phyloP scores from a whole-genome alignment of 2,329 filamentous ascomycete genomes.

The Penicillium psychrosexuale region DNA sequence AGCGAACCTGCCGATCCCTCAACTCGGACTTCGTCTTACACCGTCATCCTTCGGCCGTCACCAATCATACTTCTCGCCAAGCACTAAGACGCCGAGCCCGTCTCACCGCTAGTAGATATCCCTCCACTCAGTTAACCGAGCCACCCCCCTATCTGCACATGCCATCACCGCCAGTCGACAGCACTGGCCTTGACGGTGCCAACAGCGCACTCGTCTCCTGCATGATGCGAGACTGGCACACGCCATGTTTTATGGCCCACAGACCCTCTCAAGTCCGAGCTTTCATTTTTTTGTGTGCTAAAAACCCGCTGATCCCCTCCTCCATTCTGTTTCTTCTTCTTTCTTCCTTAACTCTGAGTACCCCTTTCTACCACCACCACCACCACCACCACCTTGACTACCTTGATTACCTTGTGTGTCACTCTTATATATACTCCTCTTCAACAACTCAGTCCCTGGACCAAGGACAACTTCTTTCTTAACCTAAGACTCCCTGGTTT shows the following conservation, averaged over 20 bases:
- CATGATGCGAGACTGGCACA: conserved; percentile 23
- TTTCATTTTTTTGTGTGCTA: conserved; percentile 17
- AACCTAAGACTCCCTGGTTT: conserved; percentile 22
- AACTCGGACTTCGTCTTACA: conserved; percentile 24
- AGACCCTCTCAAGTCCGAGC: conserved; percentile 13
- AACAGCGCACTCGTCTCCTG: conserved; percentile 18
- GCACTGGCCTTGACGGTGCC: conserved; percentile 21
- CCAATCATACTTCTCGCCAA: conserved; percentile 25
- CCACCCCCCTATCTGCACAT: conserved; percentile 15
- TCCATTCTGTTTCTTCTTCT: conserved; percentile 8
- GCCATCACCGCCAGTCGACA: conserved; percentile 21
- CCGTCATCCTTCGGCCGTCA: conserved; percentile 15
- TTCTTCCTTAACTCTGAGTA: conserved; percentile 18
- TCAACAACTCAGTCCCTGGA: conserved; percentile 12
- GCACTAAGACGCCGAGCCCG: conserved; percentile 12
- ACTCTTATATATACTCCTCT: not conserved
- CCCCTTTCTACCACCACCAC: conserved; percentile 8
- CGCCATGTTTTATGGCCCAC: conserved; percentile 20
- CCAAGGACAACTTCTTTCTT: conserved; percentile 10
- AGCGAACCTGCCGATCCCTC: conserved; percentile 21
- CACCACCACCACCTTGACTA: not conserved
- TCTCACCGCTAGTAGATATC: conserved; percentile 25
- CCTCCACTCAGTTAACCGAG: conserved; percentile 21
- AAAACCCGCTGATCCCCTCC: conserved; percentile 23
- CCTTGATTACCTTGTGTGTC: not conserved